Evolutionary conservation across 306 rosid genomes (phyloP).

Genomic region (Pachyrhizus erosus): DNA sequence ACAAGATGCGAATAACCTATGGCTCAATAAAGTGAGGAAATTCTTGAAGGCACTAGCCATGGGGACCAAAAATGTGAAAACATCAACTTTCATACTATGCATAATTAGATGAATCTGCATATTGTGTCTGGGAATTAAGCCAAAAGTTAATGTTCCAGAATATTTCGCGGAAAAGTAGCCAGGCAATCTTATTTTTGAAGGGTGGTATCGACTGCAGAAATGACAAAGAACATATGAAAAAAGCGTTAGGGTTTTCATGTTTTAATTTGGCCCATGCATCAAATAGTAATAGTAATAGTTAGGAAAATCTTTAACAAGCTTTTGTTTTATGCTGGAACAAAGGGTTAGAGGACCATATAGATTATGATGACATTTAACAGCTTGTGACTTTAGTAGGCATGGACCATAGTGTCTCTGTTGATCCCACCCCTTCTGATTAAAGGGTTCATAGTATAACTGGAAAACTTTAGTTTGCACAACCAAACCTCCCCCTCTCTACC

Average conservation of each 20-base stretch:
- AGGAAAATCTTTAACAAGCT: neutral
- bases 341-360: neutral
- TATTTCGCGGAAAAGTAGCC: neutral
- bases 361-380: neutral
- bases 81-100: neutral
- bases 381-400: neutral
- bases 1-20: neutral
- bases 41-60: constrained; percentile 10
- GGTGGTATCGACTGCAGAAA: neutral
- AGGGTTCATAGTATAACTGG: neutral
- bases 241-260: neutral
- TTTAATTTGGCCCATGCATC: neutral
- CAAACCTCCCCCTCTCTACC: neutral
- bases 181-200: neutral
- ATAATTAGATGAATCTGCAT: constrained; percentile 15
- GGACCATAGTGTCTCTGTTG: neutral
- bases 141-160: constrained; percentile 1
- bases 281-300: neutral
- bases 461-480: neutral
- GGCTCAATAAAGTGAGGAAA: constrained; percentile 11
- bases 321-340: neutral
- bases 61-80: constrained; percentile 14
- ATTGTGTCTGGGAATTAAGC: constrained; percentile 22
- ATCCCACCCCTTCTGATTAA: neutral
- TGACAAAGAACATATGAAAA: neutral